phyloP scores from a whole-genome alignment of 108 stramenopile genomes.

The Stephanodiscus triporus region DNA sequence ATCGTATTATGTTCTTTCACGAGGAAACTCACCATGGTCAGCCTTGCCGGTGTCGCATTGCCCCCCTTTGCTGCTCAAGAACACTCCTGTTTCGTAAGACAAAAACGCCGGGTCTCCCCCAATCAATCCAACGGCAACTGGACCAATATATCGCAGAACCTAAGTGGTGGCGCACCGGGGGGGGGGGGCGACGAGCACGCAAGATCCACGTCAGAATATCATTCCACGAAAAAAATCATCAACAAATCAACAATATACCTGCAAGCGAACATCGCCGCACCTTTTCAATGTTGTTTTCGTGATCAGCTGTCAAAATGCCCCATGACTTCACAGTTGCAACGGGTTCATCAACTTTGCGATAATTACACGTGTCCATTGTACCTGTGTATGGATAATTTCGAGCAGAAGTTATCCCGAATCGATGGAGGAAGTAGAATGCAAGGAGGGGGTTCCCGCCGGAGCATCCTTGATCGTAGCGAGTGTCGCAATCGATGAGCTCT shows the following conservation, averaged over 20 bases:
- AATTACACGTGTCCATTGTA: conserved; percentile 39
- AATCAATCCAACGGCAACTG: conserved; percentile 76
- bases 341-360: conserved; percentile 41
- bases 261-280: conserved; percentile 46
- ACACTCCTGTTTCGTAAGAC: conserved; percentile 69
- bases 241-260: no score
- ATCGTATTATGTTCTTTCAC: not conserved
- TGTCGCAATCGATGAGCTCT: conserved; percentile 93
- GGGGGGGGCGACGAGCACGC: not conserved
- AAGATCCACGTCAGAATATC: not conserved
- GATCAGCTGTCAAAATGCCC: conserved; percentile 70
- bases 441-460: conserved; percentile 91
- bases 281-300: conserved; percentile 72
- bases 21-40: conserved; percentile 57
- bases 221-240: not conserved
- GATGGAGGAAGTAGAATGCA: conserved; percentile 86
- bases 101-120: conserved; percentile 71
- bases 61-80: conserved; percentile 31
- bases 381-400: conserved; percentile 72
- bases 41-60: conserved; percentile 57
- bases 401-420: conserved; percentile 62
- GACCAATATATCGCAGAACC: conserved; percentile 68
- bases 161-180: no score
- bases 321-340: conserved; percentile 74
- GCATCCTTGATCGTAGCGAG: conserved; percentile 84